Base-by-base conservation (phyloP, 1,284 basidiomycete species). In the Meripilus lineatus region DNA sequence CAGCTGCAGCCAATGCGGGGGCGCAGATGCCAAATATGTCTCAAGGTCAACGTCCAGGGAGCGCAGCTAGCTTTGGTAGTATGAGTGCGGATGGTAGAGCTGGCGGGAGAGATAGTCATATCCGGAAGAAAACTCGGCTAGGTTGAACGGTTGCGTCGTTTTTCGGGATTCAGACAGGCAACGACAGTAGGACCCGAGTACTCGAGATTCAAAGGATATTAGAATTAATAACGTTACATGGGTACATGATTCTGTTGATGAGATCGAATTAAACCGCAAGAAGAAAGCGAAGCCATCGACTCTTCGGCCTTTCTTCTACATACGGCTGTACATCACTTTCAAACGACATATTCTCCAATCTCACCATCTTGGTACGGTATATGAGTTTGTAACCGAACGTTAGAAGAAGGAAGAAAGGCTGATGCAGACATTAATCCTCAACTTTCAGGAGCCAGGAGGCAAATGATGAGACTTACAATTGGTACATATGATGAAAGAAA, bases 31-130 rank as follows among this genome's bases (percentile, higher is more conserved):
- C 24, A 26, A 28, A 50, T 66, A 3, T 70, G 66, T 25, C 47
- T 63, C 33, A 72, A 63, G 40, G 65, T 63, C 13, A 67, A 65
- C 68, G 23, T 65, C 64, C 3, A n/a, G 52, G 60, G 42, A 53
- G 72, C 55, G 43, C 64, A 22, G 59, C 64, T 18, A 77, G 73
- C 49, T 75, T 75, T 49, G 65, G 70, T 15, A 76, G 76, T 40
- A 53, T 70, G 33, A 69, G 71, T 49, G 74, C 60, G 7, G n/a
- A n/a, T n/a, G 69, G 72, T 3, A 65, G 59, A 5, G 37, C 17
- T 10, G 37, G 37, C 15, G 38, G 38, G 10, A 30, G 28, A 40
- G 38, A n/a, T 40, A 23, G 45, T 26, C 68, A 60, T 42, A 55
- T 63, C 28, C 60, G 69, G 54, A 74, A 72, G 58, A 72, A 74